These are phyloP conservation scores for Ichthyophthirius multifiliis DNA, from an alignment of 169 alveolate genomes.

Conservation along the genomic window DNA sequence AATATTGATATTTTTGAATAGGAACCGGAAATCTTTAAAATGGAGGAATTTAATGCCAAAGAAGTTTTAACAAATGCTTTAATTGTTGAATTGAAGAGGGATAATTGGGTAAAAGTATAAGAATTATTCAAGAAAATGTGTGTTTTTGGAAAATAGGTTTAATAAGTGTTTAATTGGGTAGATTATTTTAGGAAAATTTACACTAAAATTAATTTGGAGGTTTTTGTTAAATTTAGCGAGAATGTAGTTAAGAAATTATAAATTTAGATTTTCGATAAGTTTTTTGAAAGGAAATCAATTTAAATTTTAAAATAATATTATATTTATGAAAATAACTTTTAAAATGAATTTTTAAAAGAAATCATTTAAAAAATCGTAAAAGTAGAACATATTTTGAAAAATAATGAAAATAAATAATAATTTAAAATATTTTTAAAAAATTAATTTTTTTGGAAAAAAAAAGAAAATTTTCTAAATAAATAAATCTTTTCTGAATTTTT, in stretches of 20 bases:
- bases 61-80: background rate
- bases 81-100: background rate
- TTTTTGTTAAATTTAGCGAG: no score
- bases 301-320: background rate
- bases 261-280: background rate
- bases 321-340: no score
- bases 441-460: no score
- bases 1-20: background rate
- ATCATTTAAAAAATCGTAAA: background rate
- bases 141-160: background rate
- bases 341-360: background rate
- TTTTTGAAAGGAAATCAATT: background rate
- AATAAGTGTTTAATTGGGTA: background rate
- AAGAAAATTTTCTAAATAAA: no score
- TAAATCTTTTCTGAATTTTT: no score
- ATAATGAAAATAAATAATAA: no score
- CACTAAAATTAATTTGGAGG: background rate
- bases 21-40: background rate
- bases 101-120: background rate
- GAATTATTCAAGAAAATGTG: background rate
- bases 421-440: no score
- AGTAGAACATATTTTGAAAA: background rate
- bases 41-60: conserved; percentile 2
- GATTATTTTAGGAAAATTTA: background rate
- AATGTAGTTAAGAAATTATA: background rate